Conservation (phyloP, 768 basidiomycete species). For the Saitozyma podzolica region DNA sequence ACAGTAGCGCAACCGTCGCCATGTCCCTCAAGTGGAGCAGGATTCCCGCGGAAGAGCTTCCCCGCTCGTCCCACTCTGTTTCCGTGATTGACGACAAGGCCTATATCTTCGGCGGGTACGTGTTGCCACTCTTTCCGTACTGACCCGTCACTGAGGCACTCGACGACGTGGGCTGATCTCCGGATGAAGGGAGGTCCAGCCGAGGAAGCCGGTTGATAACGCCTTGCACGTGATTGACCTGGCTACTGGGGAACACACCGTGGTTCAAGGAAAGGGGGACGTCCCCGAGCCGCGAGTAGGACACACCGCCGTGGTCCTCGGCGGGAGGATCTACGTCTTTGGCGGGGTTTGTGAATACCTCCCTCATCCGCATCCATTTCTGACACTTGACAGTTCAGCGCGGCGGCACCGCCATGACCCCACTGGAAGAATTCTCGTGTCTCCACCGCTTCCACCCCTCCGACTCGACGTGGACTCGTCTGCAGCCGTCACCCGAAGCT, state of each 20-base stretch:
- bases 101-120: conserved; percentile 54
- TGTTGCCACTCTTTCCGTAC: neutral
- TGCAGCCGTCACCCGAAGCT: neutral
- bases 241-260: conserved; percentile 14
- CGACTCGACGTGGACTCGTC: conserved; percentile 12
- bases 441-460: conserved; percentile 22
- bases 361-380: neutral
- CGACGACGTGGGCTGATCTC: neutral
- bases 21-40: conserved; percentile 5
- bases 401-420: conserved; percentile 55
- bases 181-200: conserved; percentile 53
- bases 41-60: conserved; percentile 8
- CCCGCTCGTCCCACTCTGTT: conserved; percentile 57
- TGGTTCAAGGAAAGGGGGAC: conserved; percentile 19
- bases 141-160: neutral
- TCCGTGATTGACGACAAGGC: conserved; percentile 49
- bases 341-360: conserved; percentile 51
- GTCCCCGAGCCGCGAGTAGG: conserved; percentile 45
- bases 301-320: conserved; percentile 25
- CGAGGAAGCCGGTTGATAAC: conserved; percentile 55
- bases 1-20: no score
- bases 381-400: conserved; percentile 26
- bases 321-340: conserved; percentile 55
- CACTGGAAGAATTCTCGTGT: conserved; percentile 43
- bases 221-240: conserved; percentile 30